These are phyloP conservation scores for Acorus gramineus DNA, from an alignment of 106 monocot genomes.

Conservation along the genomic window DNA sequence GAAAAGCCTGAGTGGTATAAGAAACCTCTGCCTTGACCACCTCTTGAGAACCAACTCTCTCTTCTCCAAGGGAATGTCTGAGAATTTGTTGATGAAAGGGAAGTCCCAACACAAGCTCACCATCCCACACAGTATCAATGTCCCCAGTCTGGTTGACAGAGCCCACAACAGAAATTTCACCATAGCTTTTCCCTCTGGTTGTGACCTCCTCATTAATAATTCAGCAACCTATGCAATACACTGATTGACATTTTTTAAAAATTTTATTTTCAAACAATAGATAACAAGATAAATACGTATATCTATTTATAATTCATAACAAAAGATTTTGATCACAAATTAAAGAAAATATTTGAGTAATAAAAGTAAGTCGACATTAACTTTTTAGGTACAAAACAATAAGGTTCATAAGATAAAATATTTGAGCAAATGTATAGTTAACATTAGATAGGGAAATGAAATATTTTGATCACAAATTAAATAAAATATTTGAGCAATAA, in stretches of 20 bases:
- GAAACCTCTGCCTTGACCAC: slow-evolving; percentile 43
- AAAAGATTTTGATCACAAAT: no score
- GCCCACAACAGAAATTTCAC: slow-evolving; percentile 53
- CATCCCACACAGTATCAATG: slow-evolving; percentile 65
- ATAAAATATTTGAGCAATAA: no score
- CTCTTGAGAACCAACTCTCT: slow-evolving; percentile 59
- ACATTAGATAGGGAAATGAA: no score
- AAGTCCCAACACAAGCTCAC: slow-evolving; percentile 36
- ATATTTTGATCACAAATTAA: no score
- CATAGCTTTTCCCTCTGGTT: slow-evolving; percentile 29
- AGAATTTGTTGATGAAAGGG: slow-evolving; percentile 63
- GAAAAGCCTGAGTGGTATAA: slow-evolving; percentile 37
- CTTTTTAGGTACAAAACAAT: no score
- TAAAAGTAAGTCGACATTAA: no score
- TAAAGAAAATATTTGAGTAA: no score
- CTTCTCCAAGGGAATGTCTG: slow-evolving; percentile 39
- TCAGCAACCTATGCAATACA: slow-evolving; percentile 49
- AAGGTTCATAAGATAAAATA: no score
- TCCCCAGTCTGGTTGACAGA: slow-evolving; percentile 59
- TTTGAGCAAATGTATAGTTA: no score
- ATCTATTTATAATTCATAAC: no score
- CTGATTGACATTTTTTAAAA: background rate
- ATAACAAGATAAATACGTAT: background rate
- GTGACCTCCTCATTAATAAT: slow-evolving; percentile 28
- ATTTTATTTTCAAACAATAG: background rate